Conservation (phyloP, 75 land plant genomes). For the Adiantum capillusveneris region DNA sequence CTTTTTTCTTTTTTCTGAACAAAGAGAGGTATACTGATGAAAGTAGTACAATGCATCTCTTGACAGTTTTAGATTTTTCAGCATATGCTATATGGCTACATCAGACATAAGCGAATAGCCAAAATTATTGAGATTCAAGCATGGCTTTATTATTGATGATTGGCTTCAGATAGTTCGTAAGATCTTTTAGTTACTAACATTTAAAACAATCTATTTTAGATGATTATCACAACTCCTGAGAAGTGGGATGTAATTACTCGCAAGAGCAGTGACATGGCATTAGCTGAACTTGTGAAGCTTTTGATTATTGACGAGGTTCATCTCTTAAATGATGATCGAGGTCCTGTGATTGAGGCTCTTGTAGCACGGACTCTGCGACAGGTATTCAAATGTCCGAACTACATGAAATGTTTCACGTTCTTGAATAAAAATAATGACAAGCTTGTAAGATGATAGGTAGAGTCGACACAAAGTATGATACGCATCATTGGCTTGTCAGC, state of each 20-base stretch:
- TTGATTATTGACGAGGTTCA: conserved; percentile 99
- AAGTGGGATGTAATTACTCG: conserved; percentile 99
- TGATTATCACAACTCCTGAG: conserved; percentile 99
- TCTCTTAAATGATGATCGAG: conserved; percentile 99
- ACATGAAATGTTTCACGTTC: no score
- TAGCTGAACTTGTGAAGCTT: conserved; percentile 88
- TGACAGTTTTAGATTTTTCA: no score
- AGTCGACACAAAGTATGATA: conserved; percentile 93
- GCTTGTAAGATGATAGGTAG: conserved; percentile 55
- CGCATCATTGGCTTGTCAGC: conserved; percentile 98
- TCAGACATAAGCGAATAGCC: no score
- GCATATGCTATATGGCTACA: no score
- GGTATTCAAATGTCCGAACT: no score
- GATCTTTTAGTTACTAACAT: conserved; percentile 5
- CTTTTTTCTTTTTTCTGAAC: no score
- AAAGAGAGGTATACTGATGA: no score
- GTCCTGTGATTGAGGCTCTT: conserved; percentile 95
- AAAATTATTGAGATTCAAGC: no score
- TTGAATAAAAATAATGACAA: no score
- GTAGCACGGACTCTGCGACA: conserved; percentile 97
- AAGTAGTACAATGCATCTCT: no score
- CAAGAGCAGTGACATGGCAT: conserved; percentile 94
- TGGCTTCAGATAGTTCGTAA: conserved; percentile 3
- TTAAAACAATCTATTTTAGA: no score
- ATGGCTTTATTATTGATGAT: background rate